Conservation (phyloP, 345 rosid species). For the Eucalyptus erythrocorys region DNA sequence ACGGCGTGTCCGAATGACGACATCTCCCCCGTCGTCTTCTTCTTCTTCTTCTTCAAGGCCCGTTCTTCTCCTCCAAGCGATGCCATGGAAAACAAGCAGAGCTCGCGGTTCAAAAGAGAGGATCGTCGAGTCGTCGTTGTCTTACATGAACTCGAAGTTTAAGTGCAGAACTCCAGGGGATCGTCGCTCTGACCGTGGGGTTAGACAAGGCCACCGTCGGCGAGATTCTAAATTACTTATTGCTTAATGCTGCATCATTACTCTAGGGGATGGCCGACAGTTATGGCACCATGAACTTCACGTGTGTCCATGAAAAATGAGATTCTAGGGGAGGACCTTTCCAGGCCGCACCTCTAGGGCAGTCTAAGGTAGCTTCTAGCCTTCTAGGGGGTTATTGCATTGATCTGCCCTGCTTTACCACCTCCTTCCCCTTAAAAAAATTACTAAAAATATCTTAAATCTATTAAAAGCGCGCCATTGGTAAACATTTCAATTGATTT, state of each 20-base stretch:
- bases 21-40: neutral
- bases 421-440: too few relatives aligned
- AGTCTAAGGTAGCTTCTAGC: neutral
- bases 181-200: neutral
- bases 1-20: neutral
- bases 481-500: too few relatives aligned
- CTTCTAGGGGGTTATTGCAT: too few relatives aligned
- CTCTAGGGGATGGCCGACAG: neutral
- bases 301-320: neutral
- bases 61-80: neutral
- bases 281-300: neutral
- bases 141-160: neutral
- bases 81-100: neutral
- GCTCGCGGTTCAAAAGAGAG: neutral
- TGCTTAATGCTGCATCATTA: neutral
- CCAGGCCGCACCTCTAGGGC: neutral
- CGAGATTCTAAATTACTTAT: neutral
- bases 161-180: neutral
- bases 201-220: neutral
- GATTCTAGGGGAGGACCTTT: neutral
- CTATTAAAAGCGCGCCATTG: too few relatives aligned
- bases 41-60: neutral
- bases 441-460: too few relatives aligned
- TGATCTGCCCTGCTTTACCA: too few relatives aligned
- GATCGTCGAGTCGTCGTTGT: neutral